These are phyloP conservation scores for Ophiosphaerella herpotricha DNA, from an alignment of 2,329 filamentous ascomycete genomes.

Conservation along the genomic window DNA sequence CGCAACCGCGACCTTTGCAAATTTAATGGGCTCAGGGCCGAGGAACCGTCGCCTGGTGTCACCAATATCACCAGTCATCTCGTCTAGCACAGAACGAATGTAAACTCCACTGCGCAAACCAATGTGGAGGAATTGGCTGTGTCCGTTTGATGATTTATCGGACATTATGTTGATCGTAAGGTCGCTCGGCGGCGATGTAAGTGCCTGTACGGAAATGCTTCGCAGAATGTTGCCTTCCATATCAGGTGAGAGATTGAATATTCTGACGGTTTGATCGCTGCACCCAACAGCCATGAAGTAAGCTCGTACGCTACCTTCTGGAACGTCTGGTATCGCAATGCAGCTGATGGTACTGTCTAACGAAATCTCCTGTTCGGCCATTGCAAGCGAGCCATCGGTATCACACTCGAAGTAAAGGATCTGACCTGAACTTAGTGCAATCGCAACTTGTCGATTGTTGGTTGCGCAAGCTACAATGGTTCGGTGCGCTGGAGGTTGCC, in stretches of 20 bases:
- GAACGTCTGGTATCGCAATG: conserved; percentile 90
- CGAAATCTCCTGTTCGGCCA: conserved; percentile 91
- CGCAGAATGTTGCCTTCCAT: conserved; percentile 71
- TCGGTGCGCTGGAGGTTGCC: conserved; percentile 89
- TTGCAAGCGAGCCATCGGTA: conserved; percentile 82
- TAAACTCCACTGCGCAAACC: conserved; percentile 96
- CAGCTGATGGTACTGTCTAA: conserved; percentile 96
- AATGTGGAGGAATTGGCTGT: conserved; percentile 92
- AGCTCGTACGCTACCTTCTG: conserved; percentile 84
- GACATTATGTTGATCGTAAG: conserved; percentile 94
- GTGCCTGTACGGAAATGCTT: conserved; percentile 90
- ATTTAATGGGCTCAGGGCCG: conserved; percentile 83
- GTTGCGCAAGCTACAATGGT: conserved; percentile 94
- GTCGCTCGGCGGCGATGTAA: conserved; percentile 87
- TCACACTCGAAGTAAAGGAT: conserved; percentile 99
- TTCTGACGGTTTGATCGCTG: conserved; percentile 93
- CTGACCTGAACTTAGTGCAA: conserved; percentile 93
- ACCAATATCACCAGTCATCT: conserved; percentile 91
- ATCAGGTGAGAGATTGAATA: conserved; percentile 87
- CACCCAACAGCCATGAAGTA: conserved; percentile 95
- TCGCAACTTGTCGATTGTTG: conserved; percentile 89
- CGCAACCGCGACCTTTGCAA: conserved; percentile 90
- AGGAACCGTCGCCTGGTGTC: conserved; percentile 95
- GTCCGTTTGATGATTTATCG: conserved; percentile 86
- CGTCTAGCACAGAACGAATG: conserved; percentile 90